phyloP scores from a whole-genome alignment of 2,329 filamentous ascomycete species.

The Fusarium miscanthi region DNA sequence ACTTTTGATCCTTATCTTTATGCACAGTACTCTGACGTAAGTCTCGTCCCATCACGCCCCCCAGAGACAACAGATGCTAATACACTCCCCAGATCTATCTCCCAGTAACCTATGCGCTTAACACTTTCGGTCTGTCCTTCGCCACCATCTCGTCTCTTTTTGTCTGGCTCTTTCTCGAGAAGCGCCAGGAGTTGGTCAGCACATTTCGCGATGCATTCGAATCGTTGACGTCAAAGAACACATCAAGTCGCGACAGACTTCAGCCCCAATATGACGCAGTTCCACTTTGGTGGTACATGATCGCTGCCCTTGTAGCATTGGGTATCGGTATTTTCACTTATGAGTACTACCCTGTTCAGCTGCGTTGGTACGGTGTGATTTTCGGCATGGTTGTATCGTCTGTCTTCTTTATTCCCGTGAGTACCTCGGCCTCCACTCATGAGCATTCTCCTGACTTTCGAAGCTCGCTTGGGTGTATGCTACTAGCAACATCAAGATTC shows the following conservation, averaged over 20 bases:
- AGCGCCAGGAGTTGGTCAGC: conserved; percentile 40
- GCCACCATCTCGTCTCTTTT: conserved; percentile 58
- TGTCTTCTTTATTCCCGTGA: conserved; percentile 46
- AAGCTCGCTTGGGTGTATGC: conserved; percentile 51
- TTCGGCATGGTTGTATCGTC: conserved; percentile 45
- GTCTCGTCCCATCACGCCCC: not conserved
- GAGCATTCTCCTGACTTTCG: not conserved
- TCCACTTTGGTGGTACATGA: conserved; percentile 45
- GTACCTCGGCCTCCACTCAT: not conserved
- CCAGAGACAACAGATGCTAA: not conserved
- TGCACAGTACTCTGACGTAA: conserved; percentile 61
- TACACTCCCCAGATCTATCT: conserved; percentile 52
- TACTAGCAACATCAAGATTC: conserved; percentile 57
- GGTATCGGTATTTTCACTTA: conserved; percentile 46
- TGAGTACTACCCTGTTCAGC: conserved; percentile 48
- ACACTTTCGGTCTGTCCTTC: conserved; percentile 64
- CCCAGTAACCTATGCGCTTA: conserved; percentile 56
- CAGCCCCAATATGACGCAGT: conserved; percentile 35
- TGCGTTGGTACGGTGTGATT: conserved; percentile 49
- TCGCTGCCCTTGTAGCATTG: conserved; percentile 31
- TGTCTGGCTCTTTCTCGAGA: conserved; percentile 48
- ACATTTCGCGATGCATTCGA: conserved; percentile 6
- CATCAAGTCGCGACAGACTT: not conserved
- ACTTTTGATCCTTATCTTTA: conserved; percentile 61
- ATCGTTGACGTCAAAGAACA: not conserved